Conservation (phyloP, 305 asterid genomes). For the Solanum chacoense region DNA sequence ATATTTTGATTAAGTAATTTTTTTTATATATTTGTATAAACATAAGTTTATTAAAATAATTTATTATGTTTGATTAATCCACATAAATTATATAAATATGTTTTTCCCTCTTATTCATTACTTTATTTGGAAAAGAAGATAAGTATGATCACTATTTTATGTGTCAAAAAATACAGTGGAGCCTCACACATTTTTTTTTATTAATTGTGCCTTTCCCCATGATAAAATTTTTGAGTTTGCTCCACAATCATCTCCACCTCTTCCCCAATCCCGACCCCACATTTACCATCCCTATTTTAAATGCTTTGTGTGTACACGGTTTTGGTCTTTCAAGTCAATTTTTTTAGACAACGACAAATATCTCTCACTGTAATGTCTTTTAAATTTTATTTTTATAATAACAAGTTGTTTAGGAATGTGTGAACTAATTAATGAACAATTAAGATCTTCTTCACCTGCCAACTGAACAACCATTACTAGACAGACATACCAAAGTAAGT, state of each 20-base stretch:
- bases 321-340: not conserved
- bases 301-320: not conserved
- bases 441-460: not conserved
- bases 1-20: too few species aligned
- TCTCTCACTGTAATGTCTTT: not conserved
- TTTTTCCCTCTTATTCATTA: too few species aligned
- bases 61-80: too few species aligned
- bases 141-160: too few species aligned
- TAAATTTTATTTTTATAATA: not conserved
- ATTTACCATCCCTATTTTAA: not conserved
- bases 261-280: not conserved
- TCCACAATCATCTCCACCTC: not conserved
- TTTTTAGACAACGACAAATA: not conserved
- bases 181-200: not conserved
- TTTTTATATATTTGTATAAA: too few species aligned
- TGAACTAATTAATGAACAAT: not conserved
- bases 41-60: not conserved
- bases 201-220: not conserved
- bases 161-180: not conserved
- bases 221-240: not conserved
- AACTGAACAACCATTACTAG: not conserved
- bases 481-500: not conserved
- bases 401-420: not conserved
- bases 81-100: too few species aligned
- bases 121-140: not conserved